Evolutionary conservation across 768 basidiomycete genomes (phyloP), one percentile per base, ranked within the genome.

Genomic region (Mycena polygramma): DNA sequence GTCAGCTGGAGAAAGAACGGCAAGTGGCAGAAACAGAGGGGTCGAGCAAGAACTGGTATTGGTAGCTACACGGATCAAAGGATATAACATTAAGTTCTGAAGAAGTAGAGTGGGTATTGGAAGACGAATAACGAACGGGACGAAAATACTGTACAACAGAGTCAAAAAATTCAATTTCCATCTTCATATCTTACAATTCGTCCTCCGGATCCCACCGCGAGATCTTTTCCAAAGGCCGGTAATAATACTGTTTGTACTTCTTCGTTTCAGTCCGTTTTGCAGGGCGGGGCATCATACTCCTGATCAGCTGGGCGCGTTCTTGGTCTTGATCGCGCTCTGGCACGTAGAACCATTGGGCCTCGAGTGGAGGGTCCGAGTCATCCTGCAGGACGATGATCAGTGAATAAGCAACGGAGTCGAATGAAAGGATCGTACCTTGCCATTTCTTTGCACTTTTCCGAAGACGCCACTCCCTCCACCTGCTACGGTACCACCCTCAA

Each of bases 171-270:
- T 71, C 70, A 36, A 20, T 26, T 65, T 49, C 26, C 22, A 26
- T 68, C 59, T n/a, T 2, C 19, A 7, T 65, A 69, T 36, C 63
- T 58, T 77, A 88, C 65, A 86, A 76, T 57, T 86, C 90, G 70
- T 93, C 92, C 76, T 94, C 92, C 2, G 87, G 83, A 78, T 94
- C 92, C 92, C 92, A 94, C 74, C 88, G 82, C 52, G 89, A 87
- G 26, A 91, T 89, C 81, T 92, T 94, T 37, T 82, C 90, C 69
- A 94, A 79, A 11, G 93, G 93, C 36, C 86, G 85, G 81, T 90
- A 94, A 80, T 94, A 95, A 81, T 95, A 95, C 78, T 93, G 91
- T 79, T 94, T 94, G 70, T 91, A 92, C 81, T 93, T 91, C 86
- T 91, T 94, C 78, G 92, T 94, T 80, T 89, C 92, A 55, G 81